A percentile compares a stretch with the other conserved stretches of the same genome.
Conservation (phyloP, 768 basidiomycete genomes). For the Crepidotus variabilis region DNA sequence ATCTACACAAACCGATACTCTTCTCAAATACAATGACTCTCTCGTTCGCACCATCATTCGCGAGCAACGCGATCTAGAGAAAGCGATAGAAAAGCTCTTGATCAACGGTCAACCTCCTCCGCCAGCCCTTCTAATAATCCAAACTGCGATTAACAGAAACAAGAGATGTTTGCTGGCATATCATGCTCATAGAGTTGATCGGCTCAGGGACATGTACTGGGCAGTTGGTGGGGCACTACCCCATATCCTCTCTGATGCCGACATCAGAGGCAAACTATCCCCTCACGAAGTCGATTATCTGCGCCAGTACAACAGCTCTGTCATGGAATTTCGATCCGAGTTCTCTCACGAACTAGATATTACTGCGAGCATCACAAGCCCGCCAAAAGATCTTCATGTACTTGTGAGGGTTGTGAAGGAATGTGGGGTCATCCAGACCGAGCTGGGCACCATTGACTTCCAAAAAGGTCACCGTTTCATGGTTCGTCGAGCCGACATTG, state of each 20-base stretch:
- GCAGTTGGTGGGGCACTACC: conserved; percentile 81
- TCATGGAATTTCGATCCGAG: conserved; percentile 82
- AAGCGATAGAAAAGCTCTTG: conserved; percentile 38
- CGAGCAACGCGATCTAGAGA: conserved; percentile 88
- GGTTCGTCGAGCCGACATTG: conserved; percentile 85
- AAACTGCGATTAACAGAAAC: conserved; percentile 87
- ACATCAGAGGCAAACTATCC: conserved; percentile 63
- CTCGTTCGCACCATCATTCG: conserved; percentile 84
- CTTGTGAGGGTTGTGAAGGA: conserved; percentile 70
- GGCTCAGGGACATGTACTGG: conserved; percentile 89
- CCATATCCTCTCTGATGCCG: conserved; percentile 66
- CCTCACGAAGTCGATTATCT: conserved; percentile 62
- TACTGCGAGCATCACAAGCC: conserved; percentile 73
- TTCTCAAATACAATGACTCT: conserved; percentile 89
- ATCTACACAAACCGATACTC: conserved; percentile 76
- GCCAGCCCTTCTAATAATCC: conserved; percentile 74
- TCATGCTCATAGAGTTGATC: conserved; percentile 81
- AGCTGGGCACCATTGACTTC: conserved; percentile 88
- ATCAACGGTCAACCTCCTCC: conserved; percentile 40
- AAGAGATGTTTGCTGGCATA: conserved; percentile 96
- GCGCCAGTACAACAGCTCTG: conserved; percentile 71
- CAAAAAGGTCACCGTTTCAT: conserved; percentile 87
- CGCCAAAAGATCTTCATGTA: conserved; percentile 88
- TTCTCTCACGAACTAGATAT: conserved; percentile 88
- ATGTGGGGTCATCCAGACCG: conserved; percentile 90